phyloP scores from a whole-genome alignment of 352 stramenopile species.

The Thraustochytrium striatum region DNA sequence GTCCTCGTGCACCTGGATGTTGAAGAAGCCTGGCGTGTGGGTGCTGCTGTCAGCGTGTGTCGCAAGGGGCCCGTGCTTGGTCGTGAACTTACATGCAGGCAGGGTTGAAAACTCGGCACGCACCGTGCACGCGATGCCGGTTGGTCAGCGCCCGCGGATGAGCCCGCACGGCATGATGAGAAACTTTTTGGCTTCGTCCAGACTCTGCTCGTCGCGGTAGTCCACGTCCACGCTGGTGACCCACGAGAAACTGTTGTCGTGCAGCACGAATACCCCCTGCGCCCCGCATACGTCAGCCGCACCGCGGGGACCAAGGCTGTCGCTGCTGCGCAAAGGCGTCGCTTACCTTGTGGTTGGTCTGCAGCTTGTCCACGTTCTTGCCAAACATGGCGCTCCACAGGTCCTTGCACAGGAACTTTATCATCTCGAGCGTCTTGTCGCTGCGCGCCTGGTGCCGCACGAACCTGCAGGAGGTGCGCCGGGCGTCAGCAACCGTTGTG shows the following conservation, averaged over 20 bases:
- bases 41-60: too few relatives aligned
- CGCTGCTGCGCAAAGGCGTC: too few relatives aligned
- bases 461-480: too few relatives aligned
- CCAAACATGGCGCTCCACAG: constrained; percentile 95
- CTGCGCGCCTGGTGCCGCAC: constrained; percentile 7
- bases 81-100: too few relatives aligned
- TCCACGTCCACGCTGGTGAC: constrained; percentile 63
- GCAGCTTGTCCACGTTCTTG: constrained; percentile 96
- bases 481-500: too few relatives aligned
- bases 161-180: constrained; percentile 90
- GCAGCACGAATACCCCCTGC: constrained; percentile 88
- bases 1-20: constrained; percentile 38
- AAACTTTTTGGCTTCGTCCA: constrained; percentile 73
- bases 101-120: constrained; percentile 86
- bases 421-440: constrained; percentile 81
- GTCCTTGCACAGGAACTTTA: constrained; percentile 98
- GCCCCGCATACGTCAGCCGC: too few relatives aligned
- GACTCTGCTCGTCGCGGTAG: constrained; percentile 78
- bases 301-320: too few relatives aligned
- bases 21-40: too few relatives aligned
- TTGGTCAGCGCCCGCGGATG: constrained; percentile 89
- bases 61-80: too few relatives aligned
- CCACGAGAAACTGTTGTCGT: constrained; percentile 90
- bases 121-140: constrained; percentile 85
- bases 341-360: constrained; percentile 95